Evolutionary conservation across 208 protist genomes (phyloP).

Genomic region (Crithidia thermophila): DNA sequence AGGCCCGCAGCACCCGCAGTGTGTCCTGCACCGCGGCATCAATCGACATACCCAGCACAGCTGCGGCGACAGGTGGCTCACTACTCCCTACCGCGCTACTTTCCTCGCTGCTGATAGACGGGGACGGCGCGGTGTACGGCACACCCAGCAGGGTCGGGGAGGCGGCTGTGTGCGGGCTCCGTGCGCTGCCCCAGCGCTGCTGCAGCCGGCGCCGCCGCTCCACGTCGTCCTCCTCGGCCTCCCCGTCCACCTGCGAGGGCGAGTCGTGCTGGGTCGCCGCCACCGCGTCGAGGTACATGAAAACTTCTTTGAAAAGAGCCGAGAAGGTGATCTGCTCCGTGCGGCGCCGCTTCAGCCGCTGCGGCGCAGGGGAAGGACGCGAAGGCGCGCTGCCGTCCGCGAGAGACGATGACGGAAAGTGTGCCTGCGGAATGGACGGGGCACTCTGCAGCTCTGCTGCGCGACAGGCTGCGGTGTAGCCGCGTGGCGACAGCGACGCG

Average conservation of each 20-base stretch:
- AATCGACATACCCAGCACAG: slow-evolving; percentile 23
- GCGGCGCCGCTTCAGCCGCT: slow-evolving; percentile 30
- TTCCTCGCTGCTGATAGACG: background rate
- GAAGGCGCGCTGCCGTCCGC: background rate
- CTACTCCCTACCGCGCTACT: too few species aligned
- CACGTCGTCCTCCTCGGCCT: slow-evolving; percentile 15
- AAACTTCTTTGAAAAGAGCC: slow-evolving; percentile 37
- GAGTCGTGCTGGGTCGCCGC: slow-evolving; percentile 5
- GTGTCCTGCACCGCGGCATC: slow-evolving; percentile 48
- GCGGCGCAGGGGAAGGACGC: background rate
- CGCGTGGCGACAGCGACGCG: slow-evolving; percentile 15
- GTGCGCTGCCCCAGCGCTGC: background rate
- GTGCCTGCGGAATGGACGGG: background rate
- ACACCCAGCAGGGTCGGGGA: background rate
- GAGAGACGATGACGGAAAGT: background rate
- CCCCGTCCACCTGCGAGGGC: background rate
- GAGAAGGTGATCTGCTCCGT: slow-evolving; percentile 32
- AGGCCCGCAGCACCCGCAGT: slow-evolving; percentile 49
- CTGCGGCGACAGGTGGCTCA: too few species aligned
- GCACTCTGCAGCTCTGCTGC: background rate
- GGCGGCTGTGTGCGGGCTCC: background rate
- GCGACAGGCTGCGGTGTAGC: slow-evolving; percentile 14
- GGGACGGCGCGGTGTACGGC: background rate
- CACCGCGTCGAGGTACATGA: slow-evolving; percentile 46
- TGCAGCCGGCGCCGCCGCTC: background rate